Base-by-base conservation (phyloP, 352 stramenopile species). In the Detonula confervacea region DNA sequence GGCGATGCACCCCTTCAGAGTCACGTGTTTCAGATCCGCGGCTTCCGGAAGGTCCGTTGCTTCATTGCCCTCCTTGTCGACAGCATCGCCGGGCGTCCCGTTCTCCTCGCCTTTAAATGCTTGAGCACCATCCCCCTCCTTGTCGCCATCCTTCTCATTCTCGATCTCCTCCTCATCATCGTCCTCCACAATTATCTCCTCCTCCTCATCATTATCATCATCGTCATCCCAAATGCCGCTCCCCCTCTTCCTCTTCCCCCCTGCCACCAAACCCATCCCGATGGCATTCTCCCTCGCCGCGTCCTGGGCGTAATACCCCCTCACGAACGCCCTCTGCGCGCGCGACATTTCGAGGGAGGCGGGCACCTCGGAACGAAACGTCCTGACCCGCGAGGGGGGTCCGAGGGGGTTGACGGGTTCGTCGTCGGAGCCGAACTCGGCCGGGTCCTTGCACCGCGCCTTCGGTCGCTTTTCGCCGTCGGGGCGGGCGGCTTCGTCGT, bases 321-420 rank as follows among this genome's bases (percentile, higher is more conserved):
- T n/a, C 22, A 73, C 27, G 22, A 73, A 73, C n/a, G 62, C 47
- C 14, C 27, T 51, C 18, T 73, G 63, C 29, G 35, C 30, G 8
- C 1, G 24, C 0, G 61, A 29, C 27, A 71, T 49, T 5, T 46
- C 46, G 29, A 20, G 1, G 16, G 18, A 25, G 0, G 1, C 1
- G 9, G 61, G 61, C 7, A 71, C 7, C 16, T 37, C 49, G 22
- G 61, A 60, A 35, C 4, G 4, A 46, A 71, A 71, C 1, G 61
- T 60, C 18, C 29, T 8, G 1, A 60, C 25, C 25, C 46, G 27
- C 7, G 61, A 60, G 8, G 14, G 20, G 14, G 27, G 22, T 1
- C 46, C 46, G 14, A 56, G 42, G 5, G 61, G 39, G 49, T 11
- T 25, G 49, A 22, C 18, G 9, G n/a, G 18, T 57, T 37, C 52